Base-by-base conservation (phyloP, 1,139 yeast genomes). In the Kodamaea sp. region DNA sequence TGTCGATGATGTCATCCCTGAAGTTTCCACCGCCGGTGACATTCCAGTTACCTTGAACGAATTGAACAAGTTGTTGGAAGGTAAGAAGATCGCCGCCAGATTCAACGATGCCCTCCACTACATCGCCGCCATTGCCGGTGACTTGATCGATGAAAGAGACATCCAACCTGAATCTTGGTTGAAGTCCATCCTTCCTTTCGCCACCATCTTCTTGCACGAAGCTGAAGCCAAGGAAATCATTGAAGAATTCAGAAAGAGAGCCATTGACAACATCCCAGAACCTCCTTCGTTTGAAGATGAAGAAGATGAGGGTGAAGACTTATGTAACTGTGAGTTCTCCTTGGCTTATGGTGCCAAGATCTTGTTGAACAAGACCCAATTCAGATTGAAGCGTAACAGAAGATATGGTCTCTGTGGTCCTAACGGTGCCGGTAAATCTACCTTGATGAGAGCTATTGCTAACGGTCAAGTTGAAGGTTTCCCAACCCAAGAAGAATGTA, bases 341-440 rank as follows among this genome's bases (percentile, higher is more conserved):
- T 82, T 92, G 66, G 98, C 98, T 70, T 92, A 92, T 71, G 98
- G 98, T 89, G 98, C 98, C 63, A 90, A 90, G 89, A 92, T 92
- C 81, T 82, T 92, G 78, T 87, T 92, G 73, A 92, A 92, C 90
- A 89, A 94, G 78, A 92, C 98, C 58, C 97, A 92, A 78, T 83
- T 92, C 71, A 88, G 97, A 77, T 86, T 92, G 70, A 92, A 90
- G 94, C 88, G 97, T 78, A 94, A 87, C 77, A 90, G 97, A 78
- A 87, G 98, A 78, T 92, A 92, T 70, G 98, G 98, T 88, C 80
- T 92, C 58, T 90, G 97, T 79, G 98, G 98, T 76, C 97, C 97
- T 65, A 92, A 92, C 75, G 98, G 98, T 85, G 96, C 97, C 61
- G 98, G 98, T 86, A 92, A 92, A 78, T 92, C 97, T 54, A 92